phyloP scores from a whole-genome alignment of 441 rosid genomes.

The Sinapis alba region DNA sequence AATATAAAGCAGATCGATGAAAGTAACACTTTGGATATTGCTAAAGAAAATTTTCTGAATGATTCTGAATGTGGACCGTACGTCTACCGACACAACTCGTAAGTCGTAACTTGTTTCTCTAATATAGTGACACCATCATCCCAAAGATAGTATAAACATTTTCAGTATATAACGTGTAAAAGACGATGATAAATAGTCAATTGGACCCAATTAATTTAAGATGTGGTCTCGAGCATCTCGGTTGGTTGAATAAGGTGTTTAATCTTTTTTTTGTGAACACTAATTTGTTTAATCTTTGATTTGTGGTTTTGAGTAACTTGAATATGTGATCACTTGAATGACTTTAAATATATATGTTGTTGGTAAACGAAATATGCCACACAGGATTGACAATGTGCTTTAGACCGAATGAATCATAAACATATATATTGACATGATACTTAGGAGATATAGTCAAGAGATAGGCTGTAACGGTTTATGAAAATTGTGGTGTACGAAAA shows the following conservation, averaged over 20 bases:
- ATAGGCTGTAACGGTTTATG: neutral
- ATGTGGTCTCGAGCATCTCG: slow-evolving; percentile 10
- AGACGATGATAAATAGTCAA: neutral
- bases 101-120: slow-evolving; percentile 6
- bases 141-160: neutral
- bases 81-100: slow-evolving; percentile 3
- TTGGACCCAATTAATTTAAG: neutral
- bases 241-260: slow-evolving; percentile 9
- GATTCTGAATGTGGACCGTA: slow-evolving; percentile 11
- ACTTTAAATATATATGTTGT: neutral
- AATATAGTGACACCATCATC: slow-evolving; percentile 10
- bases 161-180: slow-evolving; percentile 4
- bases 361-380: neutral
- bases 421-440: neutral
- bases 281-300: neutral
- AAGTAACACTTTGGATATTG: neutral
- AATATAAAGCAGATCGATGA: neutral
- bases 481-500: neutral
- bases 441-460: neutral
- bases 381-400: neutral
- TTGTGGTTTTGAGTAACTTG: neutral
- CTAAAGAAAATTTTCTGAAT: neutral
- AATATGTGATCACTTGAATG: neutral
- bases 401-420: neutral
- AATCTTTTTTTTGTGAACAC: too few species aligned